Base-by-base conservation (phyloP, 176 grass and related monocot genomes). In the Chloris gayana region DNA sequence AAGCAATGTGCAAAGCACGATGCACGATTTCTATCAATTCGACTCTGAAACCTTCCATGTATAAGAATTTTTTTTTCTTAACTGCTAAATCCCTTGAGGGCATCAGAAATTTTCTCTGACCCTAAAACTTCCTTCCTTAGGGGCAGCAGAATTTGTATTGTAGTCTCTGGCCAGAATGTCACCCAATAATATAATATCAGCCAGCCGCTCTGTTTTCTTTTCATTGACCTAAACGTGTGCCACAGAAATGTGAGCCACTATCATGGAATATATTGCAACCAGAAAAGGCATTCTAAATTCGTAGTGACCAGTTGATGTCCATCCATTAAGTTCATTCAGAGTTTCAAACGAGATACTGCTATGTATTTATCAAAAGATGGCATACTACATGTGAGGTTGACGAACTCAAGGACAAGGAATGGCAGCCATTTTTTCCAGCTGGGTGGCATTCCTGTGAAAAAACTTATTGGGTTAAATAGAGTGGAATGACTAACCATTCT, bases 401-500 rank as follows among this genome's bases (percentile, higher is more conserved):
- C 42, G 42, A 49, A 49, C 14, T 49, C 46, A 49, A 49, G 46
- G 49, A 49, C 15, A 47, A 59, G 11, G 37, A 45, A 46, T 11
- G 61, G 60, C 51, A 50, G 13, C 22, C 30, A 79, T 31, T 33
- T 41, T 51, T 32, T n/a, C 18, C 34, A 80, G 49, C 30, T 74
- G 17, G 27, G 84, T 33, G 27, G 0, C 21, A 76, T 89, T 85
- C 14, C 24, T 58, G 42, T 12, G 69, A 45, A 62, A 56, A 50
- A 21, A 5, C 27, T 27, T 53, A 21, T 21, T 46, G 7, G 9
- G 3, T 79, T 37, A 69, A 83, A 39, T 44, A 10, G 69, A 51
- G 46, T 19, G 17, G 14, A 84, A 65, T 21, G 14, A 50, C 80
- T 84, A 57, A 85, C 73, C 72, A 4, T 82, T 88, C 77, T 85